Evolutionary conservation across 306 rosid genomes (phyloP), one percentile per base, ranked within the genome.

Genomic region (Lablab purpureus): DNA sequence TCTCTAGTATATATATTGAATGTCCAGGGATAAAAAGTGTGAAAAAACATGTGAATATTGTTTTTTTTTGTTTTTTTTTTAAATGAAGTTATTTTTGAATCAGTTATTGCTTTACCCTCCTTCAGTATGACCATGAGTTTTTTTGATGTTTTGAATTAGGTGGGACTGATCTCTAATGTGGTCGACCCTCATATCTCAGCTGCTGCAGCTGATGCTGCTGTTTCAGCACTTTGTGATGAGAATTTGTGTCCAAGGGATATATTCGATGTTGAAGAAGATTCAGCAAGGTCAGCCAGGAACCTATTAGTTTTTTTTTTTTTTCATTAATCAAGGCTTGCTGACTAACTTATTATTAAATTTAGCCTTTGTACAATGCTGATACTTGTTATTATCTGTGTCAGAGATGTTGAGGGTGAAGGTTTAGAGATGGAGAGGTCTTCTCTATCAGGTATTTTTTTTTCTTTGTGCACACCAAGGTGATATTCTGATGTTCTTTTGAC

Each of bases 181-280:
- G 98, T 91, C 66, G 96, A 90, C 65, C 96, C 97, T 69, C 90
- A 85, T 67, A 86, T 93, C 67, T 72, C 97, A 23, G 94, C 91
- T 72, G 94, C 97, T 18, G 98, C 97, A 51, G 98, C 99, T 59
- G 88, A 85, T 78, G 99, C 99, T 80, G 90, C 98, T 36, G 77
- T 90, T 75, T 76, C 82, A 66, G 90, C 91, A 34, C 88, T 95
- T 49, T 90, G 97, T 85, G 93, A 93, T 41, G 98, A 95, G 77
- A 85, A 83, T 80, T 75, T 62, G 71, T 88, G 81, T 79, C 87
- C 98, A 43, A 84, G 86, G 87, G 99, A 91, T 68, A 87, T 91
- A 82, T 89, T 95, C 82, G 88, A 85, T 50, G 87, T 76, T 75
- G 91, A 85, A 73, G 88, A 86, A 15, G 87, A 80, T 73, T 54